A percentile compares a stretch with the other conserved stretches of the same genome.
phyloP scores from a whole-genome alignment of 176 grass and related monocot species.

The Ananas comosus region DNA sequence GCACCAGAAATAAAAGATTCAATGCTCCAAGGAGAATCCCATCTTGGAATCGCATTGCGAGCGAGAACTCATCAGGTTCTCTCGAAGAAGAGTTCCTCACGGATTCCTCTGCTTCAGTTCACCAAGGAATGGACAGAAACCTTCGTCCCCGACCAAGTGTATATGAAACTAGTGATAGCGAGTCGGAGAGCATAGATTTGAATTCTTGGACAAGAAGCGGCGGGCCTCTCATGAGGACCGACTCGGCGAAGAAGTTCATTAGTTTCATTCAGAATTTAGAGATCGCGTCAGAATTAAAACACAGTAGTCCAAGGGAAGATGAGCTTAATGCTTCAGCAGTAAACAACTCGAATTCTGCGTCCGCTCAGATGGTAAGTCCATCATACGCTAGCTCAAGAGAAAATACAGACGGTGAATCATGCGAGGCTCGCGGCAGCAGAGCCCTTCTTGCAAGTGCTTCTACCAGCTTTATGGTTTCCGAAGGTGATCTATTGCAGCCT shows the following conservation, averaged over 20 bases:
- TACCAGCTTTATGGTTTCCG: constrained; percentile 9
- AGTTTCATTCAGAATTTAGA: constrained; percentile 93
- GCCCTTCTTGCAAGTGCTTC: background rate
- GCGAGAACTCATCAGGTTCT: constrained; percentile 87
- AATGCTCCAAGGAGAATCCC: constrained; percentile 84
- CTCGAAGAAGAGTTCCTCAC: constrained; percentile 65
- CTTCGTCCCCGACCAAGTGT: constrained; percentile 25
- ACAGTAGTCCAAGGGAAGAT: constrained; percentile 26
- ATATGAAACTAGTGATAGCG: constrained; percentile 80
- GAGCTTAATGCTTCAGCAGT: constrained; percentile 24
- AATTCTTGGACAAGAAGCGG: constrained; percentile 89
- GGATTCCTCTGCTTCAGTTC: constrained; percentile 31
- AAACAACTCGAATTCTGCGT: constrained; percentile 21
- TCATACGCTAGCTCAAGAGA: constrained; percentile 18
- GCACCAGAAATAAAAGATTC: constrained; percentile 43
- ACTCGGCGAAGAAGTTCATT: constrained; percentile 73
- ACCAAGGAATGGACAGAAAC: constrained; percentile 30
- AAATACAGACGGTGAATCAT: constrained; percentile 37
- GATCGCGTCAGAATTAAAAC: constrained; percentile 50
- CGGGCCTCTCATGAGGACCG: constrained; percentile 89
- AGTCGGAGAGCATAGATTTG: constrained; percentile 74
- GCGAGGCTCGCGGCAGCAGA: constrained; percentile 23
- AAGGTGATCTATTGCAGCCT: constrained; percentile 4
- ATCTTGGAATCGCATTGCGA: constrained; percentile 96
- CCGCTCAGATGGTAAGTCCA: constrained; percentile 22